Evolutionary conservation across 805 yeast genomes (phyloP), one percentile per base, ranked within the genome.

Genomic region (Grigorovia yakushimaensis): DNA sequence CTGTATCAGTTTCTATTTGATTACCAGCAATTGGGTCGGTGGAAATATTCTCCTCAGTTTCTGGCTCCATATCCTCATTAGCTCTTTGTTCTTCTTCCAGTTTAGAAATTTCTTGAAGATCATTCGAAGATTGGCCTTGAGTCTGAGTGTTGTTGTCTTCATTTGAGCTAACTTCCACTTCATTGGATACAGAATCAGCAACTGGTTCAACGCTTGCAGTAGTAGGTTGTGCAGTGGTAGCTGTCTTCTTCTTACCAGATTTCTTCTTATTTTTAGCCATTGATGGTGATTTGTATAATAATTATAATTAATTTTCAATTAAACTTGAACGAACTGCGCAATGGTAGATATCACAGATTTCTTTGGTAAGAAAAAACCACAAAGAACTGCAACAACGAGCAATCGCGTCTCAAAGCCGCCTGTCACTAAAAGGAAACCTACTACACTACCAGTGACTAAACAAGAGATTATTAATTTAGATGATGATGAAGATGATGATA

Each of bases 321-420:
- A 33, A 13, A 13, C 8, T 33, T 13, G 18, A 33, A 11, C 6
- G 5, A 33, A 13, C 37, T 13, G n/a, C 15, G 37, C 37, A 33
- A 46, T 46, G 49, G 49, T 46, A 3, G 68, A 68, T 53, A 70
- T 71, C 48, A 59, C 67, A 22, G 70, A 68, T 44, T 71, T 68
- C 57, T 70, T 71, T 49, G 67, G 68, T 10, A 55, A 55, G 21
- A 48, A 43, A 23, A 54, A 53, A 33, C 37, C 37, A 15, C 50
- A 53, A 39, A 36, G 44, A 13, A 38, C 38, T 21, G 17, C 42
- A 13, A 45, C 37, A 11, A n/a, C 43, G 37, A 27, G 30, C 20
- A 2, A 30, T n/a, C 11, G 7, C 27, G n/a, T 8, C 20, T 18
- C 35, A 15, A 36, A 19, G 15, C 21, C 40, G 5, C 15, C 39